Conservation (phyloP, 768 basidiomycete species). For the Boletus rubescentipes region DNA sequence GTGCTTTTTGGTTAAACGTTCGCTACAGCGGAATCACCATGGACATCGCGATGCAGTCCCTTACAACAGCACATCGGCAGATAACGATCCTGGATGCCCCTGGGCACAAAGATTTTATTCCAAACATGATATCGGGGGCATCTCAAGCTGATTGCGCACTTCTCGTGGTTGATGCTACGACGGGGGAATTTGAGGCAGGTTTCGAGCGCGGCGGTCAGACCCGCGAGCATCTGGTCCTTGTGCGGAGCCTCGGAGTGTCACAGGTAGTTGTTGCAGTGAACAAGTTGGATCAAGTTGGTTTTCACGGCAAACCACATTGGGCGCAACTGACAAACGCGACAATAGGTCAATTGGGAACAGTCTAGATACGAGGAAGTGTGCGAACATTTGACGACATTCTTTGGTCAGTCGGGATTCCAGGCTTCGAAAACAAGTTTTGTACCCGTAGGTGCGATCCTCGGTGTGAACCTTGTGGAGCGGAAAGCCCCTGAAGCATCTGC, state of each 20-base stretch:
- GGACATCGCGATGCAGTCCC: slow-evolving; percentile 87
- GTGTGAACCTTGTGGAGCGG: slow-evolving; percentile 71
- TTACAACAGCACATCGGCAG: slow-evolving; percentile 69
- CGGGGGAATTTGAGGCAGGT: slow-evolving; percentile 94
- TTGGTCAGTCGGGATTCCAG: slow-evolving; percentile 85
- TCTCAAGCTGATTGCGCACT: slow-evolving; percentile 95
- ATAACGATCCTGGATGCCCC: slow-evolving; percentile 97
- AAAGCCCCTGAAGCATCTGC: slow-evolving; percentile 45
- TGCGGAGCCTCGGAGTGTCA: slow-evolving; percentile 87
- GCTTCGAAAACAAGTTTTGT: slow-evolving; percentile 77
- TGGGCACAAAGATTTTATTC: slow-evolving; percentile 96
- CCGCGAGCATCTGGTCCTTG: slow-evolving; percentile 88
- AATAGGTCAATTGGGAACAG: slow-evolving; percentile 83
- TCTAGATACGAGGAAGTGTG: slow-evolving; percentile 86
- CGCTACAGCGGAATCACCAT: slow-evolving; percentile 88
- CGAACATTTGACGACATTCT: slow-evolving; percentile 70
- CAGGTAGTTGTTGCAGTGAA: slow-evolving; percentile 93
- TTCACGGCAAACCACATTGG: background rate
- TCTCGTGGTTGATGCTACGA: slow-evolving; percentile 86
- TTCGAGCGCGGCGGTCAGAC: slow-evolving; percentile 96
- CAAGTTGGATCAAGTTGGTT: slow-evolving; percentile 84
- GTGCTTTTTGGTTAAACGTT: slow-evolving; percentile 7
- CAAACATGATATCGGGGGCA: slow-evolving; percentile 99
- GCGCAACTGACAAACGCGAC: background rate
- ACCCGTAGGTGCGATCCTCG: slow-evolving; percentile 88